Percentiles rank a stretch among this genome's conserved stretches.
Evolutionary conservation across 495 filamentous ascomycete species (phyloP).

Genomic region (Neurospora hispaniola): DNA sequence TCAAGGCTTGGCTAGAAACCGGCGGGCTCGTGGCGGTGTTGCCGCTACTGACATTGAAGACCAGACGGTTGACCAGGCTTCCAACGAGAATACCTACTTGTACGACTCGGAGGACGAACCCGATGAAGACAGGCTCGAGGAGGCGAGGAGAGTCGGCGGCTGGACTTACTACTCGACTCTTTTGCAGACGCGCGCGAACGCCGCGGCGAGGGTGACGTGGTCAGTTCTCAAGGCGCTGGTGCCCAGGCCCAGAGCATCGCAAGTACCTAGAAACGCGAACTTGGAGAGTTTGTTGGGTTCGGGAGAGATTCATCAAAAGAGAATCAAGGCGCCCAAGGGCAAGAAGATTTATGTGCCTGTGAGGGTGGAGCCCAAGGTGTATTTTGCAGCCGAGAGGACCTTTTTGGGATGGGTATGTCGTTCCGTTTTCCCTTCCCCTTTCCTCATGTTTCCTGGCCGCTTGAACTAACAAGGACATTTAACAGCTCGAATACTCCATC

Average conservation of each 20-base stretch:
- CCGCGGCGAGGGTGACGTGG: slow-evolving; percentile 27
- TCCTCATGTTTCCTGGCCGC: no score
- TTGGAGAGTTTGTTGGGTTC: slow-evolving; percentile 35
- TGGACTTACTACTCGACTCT: slow-evolving; percentile 55
- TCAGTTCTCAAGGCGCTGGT: slow-evolving; percentile 39
- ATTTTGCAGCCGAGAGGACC: slow-evolving; percentile 90
- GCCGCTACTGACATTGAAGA: slow-evolving; percentile 35
- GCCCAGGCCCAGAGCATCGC: slow-evolving; percentile 51
- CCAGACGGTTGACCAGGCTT: slow-evolving; percentile 33
- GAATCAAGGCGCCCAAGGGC: slow-evolving; percentile 79
- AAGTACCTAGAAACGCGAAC: slow-evolving; percentile 43
- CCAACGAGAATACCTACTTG: slow-evolving; percentile 64
- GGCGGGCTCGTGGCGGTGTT: slow-evolving; percentile 22
- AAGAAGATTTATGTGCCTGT: slow-evolving; percentile 93
- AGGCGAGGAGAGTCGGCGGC: slow-evolving; percentile 61
- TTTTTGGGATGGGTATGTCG: slow-evolving; percentile 77
- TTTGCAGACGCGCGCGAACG: slow-evolving; percentile 21
- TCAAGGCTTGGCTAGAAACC: slow-evolving; percentile 27
- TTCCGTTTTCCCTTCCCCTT: background rate
- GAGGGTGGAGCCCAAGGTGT: slow-evolving; percentile 94
- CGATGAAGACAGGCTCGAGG: slow-evolving; percentile 57
- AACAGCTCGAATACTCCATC: slow-evolving; percentile 81
- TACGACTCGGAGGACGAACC: slow-evolving; percentile 89
- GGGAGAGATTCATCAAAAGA: slow-evolving; percentile 45
- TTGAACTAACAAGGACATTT: slow-evolving; percentile 4